These are phyloP conservation scores for Colletotrichum sp. DNA, from an alignment of 2,329 filamentous ascomycete genomes.

Conservation along the genomic window DNA sequence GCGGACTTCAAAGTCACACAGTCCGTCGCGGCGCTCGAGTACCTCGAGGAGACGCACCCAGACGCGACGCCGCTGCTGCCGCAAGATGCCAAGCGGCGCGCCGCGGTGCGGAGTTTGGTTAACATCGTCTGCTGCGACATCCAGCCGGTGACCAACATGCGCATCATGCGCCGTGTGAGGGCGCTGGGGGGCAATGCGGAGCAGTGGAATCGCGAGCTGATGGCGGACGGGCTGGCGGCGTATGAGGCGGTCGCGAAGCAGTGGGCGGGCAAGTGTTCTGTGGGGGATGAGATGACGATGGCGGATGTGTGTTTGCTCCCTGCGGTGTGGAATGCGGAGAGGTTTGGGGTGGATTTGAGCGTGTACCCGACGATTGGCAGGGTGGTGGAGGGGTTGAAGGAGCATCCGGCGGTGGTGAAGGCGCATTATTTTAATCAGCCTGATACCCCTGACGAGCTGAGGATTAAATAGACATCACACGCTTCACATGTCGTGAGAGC, in stretches of 20 bases:
- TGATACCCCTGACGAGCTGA: constrained; percentile 41
- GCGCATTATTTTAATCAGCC: constrained; percentile 60
- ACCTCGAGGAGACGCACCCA: constrained; percentile 61
- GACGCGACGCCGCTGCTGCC: constrained; percentile 50
- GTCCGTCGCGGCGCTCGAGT: constrained; percentile 66
- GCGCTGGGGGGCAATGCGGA: constrained; percentile 46
- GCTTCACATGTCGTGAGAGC: neutral
- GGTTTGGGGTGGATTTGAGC: constrained; percentile 57
- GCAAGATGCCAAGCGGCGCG: constrained; percentile 45
- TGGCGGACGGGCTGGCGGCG: constrained; percentile 57
- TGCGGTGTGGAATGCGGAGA: constrained; percentile 61
- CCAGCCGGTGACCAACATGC: constrained; percentile 65
- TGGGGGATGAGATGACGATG: constrained; percentile 60
- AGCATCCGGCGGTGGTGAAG: constrained; percentile 54
- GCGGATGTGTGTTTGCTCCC: constrained; percentile 65
- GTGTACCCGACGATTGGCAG: constrained; percentile 51
- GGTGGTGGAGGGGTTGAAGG: constrained; percentile 51
- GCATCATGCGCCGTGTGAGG: constrained; percentile 54
- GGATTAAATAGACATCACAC: neutral
- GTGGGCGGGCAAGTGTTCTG: constrained; percentile 55
- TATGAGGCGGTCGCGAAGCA: constrained; percentile 52
- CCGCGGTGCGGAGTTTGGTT: constrained; percentile 57
- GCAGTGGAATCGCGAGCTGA: constrained; percentile 57
- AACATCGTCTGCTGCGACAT: constrained; percentile 61
- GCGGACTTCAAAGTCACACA: constrained; percentile 53